Conservation (phyloP, 2,329 filamentous ascomycete species). For the Diaporthe sp. region DNA sequence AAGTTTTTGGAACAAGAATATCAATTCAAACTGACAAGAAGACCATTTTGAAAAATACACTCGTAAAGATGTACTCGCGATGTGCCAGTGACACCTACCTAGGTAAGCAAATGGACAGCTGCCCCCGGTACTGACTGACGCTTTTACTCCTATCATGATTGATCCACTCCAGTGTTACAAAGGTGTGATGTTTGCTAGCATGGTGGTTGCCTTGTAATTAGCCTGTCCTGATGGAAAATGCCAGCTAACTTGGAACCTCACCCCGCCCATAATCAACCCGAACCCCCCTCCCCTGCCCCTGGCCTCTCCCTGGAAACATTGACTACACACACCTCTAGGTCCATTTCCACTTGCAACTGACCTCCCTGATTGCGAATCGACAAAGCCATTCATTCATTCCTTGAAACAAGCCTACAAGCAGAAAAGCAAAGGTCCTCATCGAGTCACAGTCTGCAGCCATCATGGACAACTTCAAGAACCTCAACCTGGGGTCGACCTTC, state of each 20-base stretch:
- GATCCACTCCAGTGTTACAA: not conserved
- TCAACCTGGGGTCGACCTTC: slow-evolving; percentile 68
- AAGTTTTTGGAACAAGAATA: not conserved
- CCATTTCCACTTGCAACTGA: not conserved
- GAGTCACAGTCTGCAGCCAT: slow-evolving; percentile 35
- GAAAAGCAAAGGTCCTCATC: not conserved
- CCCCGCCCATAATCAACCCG: slow-evolving; percentile 24
- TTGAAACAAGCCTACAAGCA: not conserved
- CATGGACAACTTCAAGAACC: slow-evolving; percentile 71
- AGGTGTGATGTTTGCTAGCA: not conserved
- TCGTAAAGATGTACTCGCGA: not conserved
- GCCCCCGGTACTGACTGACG: too few relatives aligned
- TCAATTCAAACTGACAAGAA: not conserved
- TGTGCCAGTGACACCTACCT: not conserved
- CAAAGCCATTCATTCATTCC: slow-evolving; percentile 16
- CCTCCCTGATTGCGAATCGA: slow-evolving; percentile 24
- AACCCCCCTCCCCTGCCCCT: not conserved
- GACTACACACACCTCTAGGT: not conserved
- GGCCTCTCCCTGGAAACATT: slow-evolving; percentile 21
- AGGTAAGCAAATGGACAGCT: too few relatives aligned
- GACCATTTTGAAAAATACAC: not conserved
- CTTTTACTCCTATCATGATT: not conserved
- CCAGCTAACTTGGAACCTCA: slow-evolving; percentile 22
- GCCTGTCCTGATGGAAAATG: not conserved
- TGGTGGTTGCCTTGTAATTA: not conserved